phyloP scores from a whole-genome alignment of 768 basidiomycete species.

The Auricularia auricula-judae region DNA sequence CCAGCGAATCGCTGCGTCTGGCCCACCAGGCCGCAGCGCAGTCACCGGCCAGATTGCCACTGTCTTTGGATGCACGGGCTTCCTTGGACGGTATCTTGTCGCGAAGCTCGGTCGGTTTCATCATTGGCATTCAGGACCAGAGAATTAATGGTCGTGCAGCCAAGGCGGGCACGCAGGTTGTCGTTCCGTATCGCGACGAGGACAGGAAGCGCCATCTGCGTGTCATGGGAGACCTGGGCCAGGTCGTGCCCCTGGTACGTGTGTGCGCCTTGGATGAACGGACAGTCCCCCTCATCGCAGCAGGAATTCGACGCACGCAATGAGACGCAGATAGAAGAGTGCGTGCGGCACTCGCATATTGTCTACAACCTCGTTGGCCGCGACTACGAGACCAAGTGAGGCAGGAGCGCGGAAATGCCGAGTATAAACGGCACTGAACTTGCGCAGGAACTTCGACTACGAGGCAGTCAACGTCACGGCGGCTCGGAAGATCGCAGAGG shows the following conservation, averaged over 20 bases:
- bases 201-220: constrained; percentile 84
- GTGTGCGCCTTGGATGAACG: neutral
- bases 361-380: constrained; percentile 95
- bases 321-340: constrained; percentile 86
- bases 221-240: constrained; percentile 93
- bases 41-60: constrained; percentile 88
- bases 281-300: neutral
- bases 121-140: neutral
- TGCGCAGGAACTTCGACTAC: constrained; percentile 74
- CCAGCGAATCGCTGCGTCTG: constrained; percentile 64
- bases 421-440: neutral
- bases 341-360: constrained; percentile 86
- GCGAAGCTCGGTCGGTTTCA: constrained; percentile 71
- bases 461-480: constrained; percentile 72
- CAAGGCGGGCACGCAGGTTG: constrained; percentile 84
- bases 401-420: neutral
- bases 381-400: constrained; percentile 91
- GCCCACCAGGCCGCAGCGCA: constrained; percentile 75
- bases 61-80: constrained; percentile 94
- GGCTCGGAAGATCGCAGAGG: constrained; percentile 74
- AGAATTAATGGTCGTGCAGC: constrained; percentile 31
- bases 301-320: constrained; percentile 96
- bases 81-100: constrained; percentile 88
- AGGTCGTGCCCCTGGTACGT: constrained; percentile 86
- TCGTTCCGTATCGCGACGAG: constrained; percentile 91